Evolutionary conservation across 768 basidiomycete genomes (phyloP).

Genomic region (Macrolepiota fuliginosa): DNA sequence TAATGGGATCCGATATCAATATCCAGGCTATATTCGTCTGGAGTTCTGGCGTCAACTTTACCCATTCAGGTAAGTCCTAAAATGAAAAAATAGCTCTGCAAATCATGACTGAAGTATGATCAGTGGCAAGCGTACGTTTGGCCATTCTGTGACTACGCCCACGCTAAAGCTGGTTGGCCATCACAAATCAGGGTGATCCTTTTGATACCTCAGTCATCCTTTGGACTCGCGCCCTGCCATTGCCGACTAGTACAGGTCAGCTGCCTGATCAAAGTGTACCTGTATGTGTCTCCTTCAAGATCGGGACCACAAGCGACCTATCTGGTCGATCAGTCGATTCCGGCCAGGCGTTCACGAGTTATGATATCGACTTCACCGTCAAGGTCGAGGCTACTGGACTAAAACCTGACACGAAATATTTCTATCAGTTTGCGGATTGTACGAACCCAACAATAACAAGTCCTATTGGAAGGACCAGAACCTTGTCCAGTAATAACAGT

Average conservation of each 20-base stretch:
- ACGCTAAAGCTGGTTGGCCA: not conserved
- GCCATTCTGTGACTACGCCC: not conserved
- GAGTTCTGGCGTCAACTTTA: conserved; percentile 47
- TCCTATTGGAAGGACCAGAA: conserved; percentile 50
- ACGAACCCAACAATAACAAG: conserved; percentile 39
- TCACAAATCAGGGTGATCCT: conserved; percentile 46
- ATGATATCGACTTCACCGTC: conserved; percentile 59
- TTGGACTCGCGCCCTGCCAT: conserved; percentile 54
- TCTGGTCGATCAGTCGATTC: conserved; percentile 37
- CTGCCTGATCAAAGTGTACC: conserved; percentile 48
- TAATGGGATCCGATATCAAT: not conserved
- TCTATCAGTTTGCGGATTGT: conserved; percentile 57
- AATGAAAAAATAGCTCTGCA: not conserved
- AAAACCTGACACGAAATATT: conserved; percentile 50
- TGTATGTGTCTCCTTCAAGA: conserved; percentile 47
- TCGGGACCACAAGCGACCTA: conserved; percentile 34
- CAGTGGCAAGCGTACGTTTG: conserved; percentile 46
- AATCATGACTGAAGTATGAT: not conserved
- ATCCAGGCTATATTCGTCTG: conserved; percentile 35
- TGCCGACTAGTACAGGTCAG: conserved; percentile 23
- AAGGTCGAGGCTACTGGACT: conserved; percentile 56
- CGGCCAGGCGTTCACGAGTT: conserved; percentile 51
- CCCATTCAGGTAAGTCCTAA: conserved; percentile 36
- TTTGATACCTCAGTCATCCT: conserved; percentile 50
- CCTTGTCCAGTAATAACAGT: conserved; percentile 46